phyloP scores from a whole-genome alignment of 257 asterid species.

The Solanum verrucosum region DNA sequence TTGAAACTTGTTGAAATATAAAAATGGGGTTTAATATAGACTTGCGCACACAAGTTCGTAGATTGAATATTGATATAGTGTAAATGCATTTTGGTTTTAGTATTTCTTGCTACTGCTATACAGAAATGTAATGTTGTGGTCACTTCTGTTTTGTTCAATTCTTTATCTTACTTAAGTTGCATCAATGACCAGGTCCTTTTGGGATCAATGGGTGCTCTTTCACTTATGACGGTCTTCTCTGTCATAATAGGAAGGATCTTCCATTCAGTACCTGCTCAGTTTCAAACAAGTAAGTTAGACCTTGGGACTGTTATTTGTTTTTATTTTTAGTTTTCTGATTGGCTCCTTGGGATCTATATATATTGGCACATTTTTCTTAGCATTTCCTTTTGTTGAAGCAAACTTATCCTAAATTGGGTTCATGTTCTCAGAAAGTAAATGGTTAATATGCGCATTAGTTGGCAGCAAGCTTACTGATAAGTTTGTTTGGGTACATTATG shows the following conservation, averaged over 20 bases:
- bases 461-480: not conserved
- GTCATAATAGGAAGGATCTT: constrained; percentile 83
- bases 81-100: not conserved
- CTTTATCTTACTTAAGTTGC: constrained; percentile 3
- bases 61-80: not conserved
- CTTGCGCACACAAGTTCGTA: not conserved
- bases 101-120: not conserved
- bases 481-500: not conserved
- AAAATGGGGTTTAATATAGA: not conserved
- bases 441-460: not conserved
- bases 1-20: not conserved
- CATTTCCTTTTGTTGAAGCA: not conserved
- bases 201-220: constrained; percentile 95
- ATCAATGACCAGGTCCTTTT: constrained; percentile 63
- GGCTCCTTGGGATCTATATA: not conserved
- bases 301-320: not conserved
- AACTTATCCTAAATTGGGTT: not conserved
- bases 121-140: not conserved
- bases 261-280: constrained; percentile 92
- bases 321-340: not conserved
- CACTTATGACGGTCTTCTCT: constrained; percentile 84
- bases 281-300: constrained; percentile 80
- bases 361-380: not conserved
- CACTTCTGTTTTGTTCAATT: not conserved
- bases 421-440: not conserved